Evolutionary conservation across 257 asterid species (phyloP).

Genomic region (Solanum corneliomulleri): DNA sequence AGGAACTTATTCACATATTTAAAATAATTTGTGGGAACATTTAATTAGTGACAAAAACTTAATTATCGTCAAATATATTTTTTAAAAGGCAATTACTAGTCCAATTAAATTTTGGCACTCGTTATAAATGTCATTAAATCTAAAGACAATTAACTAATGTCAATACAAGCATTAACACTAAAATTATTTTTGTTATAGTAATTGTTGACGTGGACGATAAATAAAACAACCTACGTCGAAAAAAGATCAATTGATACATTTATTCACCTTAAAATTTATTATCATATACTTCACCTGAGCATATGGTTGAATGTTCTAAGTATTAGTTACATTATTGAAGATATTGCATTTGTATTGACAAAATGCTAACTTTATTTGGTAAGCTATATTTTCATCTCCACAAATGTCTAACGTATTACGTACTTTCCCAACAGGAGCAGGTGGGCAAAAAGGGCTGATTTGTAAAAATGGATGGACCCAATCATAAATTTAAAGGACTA

Average conservation of each 20-base stretch:
- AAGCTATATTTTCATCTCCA: neutral
- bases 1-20: neutral
- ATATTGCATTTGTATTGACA: neutral
- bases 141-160: too few species aligned
- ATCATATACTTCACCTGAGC: neutral
- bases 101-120: neutral
- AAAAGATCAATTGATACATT: neutral
- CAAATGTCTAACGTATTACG: neutral
- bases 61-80: neutral
- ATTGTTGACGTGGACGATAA: neutral
- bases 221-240: neutral
- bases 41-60: too few species aligned
- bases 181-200: too few species aligned
- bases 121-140: neutral
- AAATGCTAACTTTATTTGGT: neutral
- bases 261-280: neutral
- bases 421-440: neutral
- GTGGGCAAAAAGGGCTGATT: neutral
- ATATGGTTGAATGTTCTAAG: neutral
- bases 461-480: neutral
- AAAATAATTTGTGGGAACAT: neutral
- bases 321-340: neutral
- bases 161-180: too few species aligned
- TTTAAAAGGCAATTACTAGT: neutral
- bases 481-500: too few species aligned